phyloP scores from a whole-genome alignment of 148 eudicot genomes.

The Hydrangea macrophylla region DNA sequence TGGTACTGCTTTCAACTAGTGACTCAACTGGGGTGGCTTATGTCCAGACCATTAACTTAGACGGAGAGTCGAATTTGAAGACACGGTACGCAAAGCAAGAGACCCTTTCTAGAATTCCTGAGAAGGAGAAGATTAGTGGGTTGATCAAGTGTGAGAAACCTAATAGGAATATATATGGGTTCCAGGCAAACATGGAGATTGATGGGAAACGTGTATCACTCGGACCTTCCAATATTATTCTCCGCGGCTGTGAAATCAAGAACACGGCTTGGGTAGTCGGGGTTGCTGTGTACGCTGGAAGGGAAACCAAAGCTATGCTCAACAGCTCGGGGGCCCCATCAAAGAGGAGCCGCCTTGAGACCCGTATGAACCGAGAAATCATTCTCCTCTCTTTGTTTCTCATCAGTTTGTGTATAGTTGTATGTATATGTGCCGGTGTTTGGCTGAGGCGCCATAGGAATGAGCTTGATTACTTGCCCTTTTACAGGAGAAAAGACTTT shows the following conservation, averaged over 20 bases:
- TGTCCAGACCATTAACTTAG: slow-evolving; percentile 91
- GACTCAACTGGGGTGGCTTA: slow-evolving; percentile 97
- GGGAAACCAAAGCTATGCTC: slow-evolving; percentile 97
- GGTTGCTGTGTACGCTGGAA: slow-evolving; percentile 87
- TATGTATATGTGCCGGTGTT: slow-evolving; percentile 66
- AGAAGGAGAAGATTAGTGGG: slow-evolving; percentile 63
- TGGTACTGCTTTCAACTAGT: slow-evolving; percentile 91
- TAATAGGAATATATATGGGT: slow-evolving; percentile 92
- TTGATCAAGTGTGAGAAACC: slow-evolving; percentile 93
- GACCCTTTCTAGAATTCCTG: slow-evolving; percentile 60
- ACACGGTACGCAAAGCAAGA: slow-evolving; percentile 98
- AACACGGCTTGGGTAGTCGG: slow-evolving; percentile 92
- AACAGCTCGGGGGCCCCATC: slow-evolving; percentile 98
- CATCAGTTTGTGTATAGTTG: slow-evolving; percentile 62
- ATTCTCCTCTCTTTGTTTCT: slow-evolving; percentile 79
- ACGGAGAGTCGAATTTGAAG: slow-evolving; percentile 95
- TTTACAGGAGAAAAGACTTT: slow-evolving; percentile 67
- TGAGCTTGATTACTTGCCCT: slow-evolving; percentile 63
- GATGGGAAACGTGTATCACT: slow-evolving; percentile 89
- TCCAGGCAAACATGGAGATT: slow-evolving; percentile 83
- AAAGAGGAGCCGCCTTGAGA: slow-evolving; percentile 92
- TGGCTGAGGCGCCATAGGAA: slow-evolving; percentile 75
- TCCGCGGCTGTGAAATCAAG: slow-evolving; percentile 95
- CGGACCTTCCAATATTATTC: slow-evolving; percentile 90
- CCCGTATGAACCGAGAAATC: slow-evolving; percentile 85